Evolutionary conservation across 169 alveolate species (phyloP).

Genomic region (Besnoitia besnoiti): DNA sequence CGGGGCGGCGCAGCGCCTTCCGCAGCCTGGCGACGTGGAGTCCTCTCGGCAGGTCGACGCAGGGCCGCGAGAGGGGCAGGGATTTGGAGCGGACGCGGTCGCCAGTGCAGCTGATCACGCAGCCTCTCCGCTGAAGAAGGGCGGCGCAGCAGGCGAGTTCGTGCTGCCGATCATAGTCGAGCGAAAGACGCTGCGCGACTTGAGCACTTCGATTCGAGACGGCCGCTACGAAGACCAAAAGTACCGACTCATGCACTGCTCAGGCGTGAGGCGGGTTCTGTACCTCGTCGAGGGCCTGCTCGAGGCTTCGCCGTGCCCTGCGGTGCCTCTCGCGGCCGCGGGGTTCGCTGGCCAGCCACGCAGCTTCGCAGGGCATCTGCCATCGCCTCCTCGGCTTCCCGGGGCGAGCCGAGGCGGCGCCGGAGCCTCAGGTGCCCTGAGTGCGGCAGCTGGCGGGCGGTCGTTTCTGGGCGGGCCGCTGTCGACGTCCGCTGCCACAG

Average conservation of each 20-base stretch:
- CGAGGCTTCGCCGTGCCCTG: conserved; percentile 10
- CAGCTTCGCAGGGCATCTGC: background rate
- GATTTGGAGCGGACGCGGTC: background rate
- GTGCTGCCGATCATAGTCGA: conserved; percentile 18
- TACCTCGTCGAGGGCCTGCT: conserved; percentile 32
- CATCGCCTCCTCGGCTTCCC: background rate
- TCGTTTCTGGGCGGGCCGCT: background rate
- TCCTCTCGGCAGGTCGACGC: background rate
- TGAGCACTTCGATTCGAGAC: conserved; percentile 7
- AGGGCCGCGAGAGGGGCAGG: no score
- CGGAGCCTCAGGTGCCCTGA: background rate
- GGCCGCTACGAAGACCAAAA: conserved; percentile 46
- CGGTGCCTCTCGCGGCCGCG: background rate
- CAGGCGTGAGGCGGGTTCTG: conserved; percentile 3
- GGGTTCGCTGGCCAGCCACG: background rate
- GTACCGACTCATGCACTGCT: conserved; percentile 21
- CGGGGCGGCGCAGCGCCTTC: background rate
- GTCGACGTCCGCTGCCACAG: background rate
- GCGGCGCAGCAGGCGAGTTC: background rate
- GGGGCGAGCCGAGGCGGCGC: background rate
- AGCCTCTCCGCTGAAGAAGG: background rate
- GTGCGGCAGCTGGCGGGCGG: background rate
- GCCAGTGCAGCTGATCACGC: background rate
- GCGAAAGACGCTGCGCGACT: conserved; percentile 37
- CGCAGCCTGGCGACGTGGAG: background rate